Percentiles rank a stretch among this genome's conserved stretches.
These are phyloP conservation scores for Colletotrichum higginsianum DNA, from an alignment of 2,329 filamentous ascomycete genomes.

Conservation along the genomic window DNA sequence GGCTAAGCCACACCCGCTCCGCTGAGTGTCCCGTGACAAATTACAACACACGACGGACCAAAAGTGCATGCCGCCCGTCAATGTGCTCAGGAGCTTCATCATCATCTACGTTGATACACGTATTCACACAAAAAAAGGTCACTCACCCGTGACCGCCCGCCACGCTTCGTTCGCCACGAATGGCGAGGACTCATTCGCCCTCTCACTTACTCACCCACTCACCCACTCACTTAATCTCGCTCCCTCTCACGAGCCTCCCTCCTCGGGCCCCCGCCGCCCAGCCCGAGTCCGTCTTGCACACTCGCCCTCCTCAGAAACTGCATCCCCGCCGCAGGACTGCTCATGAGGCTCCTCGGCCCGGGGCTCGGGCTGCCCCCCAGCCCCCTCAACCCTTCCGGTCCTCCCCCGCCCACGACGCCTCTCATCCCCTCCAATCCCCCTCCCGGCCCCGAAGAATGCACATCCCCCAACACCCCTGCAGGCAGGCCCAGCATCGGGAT, in stretches of 20 bases:
- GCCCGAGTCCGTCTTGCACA: conserved; percentile 56
- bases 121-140: neutral
- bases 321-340: conserved; percentile 60
- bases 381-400: conserved; percentile 1
- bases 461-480: conserved; percentile 64
- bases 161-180: too few relatives aligned
- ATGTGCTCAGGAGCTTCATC: conserved; percentile 21
- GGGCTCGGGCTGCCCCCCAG: conserved; percentile 41
- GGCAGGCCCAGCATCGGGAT: conserved; percentile 73
- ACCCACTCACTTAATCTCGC: conserved; percentile 17
- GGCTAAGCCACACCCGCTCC: conserved; percentile 16
- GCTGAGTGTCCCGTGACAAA: neutral
- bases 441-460: conserved; percentile 29
- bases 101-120: conserved; percentile 11
- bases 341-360: conserved; percentile 52
- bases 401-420: neutral
- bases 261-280: conserved; percentile 25
- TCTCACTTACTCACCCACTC: neutral
- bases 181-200: too few relatives aligned
- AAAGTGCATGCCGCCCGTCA: too few relatives aligned
- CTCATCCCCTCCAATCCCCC: neutral
- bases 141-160: neutral
- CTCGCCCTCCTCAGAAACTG: conserved; percentile 64
- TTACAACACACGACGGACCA: too few relatives aligned
- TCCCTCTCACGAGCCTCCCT: conserved; percentile 31